phyloP scores from a whole-genome alignment of 352 stramenopile genomes.

The Phytophthora cactorum region DNA sequence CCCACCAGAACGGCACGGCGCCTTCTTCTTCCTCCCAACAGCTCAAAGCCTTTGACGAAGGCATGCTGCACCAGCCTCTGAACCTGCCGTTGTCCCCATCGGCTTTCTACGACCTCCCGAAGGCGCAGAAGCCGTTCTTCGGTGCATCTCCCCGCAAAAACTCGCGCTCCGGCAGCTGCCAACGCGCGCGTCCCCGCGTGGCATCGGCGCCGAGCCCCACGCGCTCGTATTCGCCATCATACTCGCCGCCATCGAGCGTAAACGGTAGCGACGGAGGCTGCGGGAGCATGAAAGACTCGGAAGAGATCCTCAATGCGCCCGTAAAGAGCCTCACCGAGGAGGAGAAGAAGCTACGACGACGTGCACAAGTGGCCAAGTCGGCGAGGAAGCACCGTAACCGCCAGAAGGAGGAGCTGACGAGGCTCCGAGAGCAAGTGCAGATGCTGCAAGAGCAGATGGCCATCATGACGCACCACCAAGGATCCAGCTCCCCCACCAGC shows the following conservation, averaged over 20 bases:
- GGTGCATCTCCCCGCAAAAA: constrained; percentile 18
- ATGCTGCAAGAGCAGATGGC: constrained; percentile 85
- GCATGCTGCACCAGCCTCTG: constrained; percentile 32
- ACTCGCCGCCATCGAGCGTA: constrained; percentile 53
- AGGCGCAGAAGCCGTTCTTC: constrained; percentile 27
- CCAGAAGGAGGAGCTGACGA: constrained; percentile 80
- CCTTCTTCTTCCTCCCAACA: constrained; percentile 13
- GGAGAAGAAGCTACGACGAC: constrained; percentile 82
- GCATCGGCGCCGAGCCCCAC: constrained; percentile 28
- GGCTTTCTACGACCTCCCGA: constrained; percentile 23
- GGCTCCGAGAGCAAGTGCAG: constrained; percentile 74
- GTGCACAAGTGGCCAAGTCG: constrained; percentile 83
- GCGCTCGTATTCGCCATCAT: constrained; percentile 42
- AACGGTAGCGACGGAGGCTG: constrained; percentile 39
- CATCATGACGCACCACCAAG: constrained; percentile 59
- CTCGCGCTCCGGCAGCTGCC: constrained; percentile 5
- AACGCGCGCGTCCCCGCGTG: constrained; percentile 5
- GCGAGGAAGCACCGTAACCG: constrained; percentile 84
- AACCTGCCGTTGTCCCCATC: constrained; percentile 31
- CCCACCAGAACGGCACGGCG: constrained; percentile 30
- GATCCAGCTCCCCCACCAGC: constrained; percentile 37
- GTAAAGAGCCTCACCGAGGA: constrained; percentile 86
- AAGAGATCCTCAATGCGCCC: constrained; percentile 82
- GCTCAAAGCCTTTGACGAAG: constrained; percentile 25
- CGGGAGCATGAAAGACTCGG: constrained; percentile 52